Conservation (phyloP, 306 rosid species). For the Casuarina equisetifolia region DNA sequence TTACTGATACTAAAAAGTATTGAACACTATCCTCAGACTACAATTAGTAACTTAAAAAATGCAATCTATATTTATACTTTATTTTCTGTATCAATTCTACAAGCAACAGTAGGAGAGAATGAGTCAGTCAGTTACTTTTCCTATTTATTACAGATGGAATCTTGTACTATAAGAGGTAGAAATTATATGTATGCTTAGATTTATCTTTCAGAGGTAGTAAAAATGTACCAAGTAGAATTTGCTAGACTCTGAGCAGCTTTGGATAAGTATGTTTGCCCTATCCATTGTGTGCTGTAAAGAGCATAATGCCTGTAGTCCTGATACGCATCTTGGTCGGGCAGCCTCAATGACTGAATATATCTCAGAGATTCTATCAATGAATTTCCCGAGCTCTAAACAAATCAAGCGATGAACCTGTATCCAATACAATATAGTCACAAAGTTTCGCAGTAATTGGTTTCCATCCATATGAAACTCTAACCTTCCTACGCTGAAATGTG, state of each 20-base stretch:
- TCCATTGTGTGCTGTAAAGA: slow-evolving; percentile 45
- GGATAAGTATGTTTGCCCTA: slow-evolving; percentile 46
- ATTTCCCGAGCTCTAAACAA: slow-evolving; percentile 49
- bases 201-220: background rate
- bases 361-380: slow-evolving; percentile 37
- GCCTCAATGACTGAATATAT: slow-evolving; percentile 46
- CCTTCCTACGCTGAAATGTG: no score
- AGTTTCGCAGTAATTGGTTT: background rate
- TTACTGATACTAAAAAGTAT: background rate
- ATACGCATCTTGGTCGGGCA: slow-evolving; percentile 46
- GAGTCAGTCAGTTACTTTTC: background rate
- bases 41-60: background rate
- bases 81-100: background rate
- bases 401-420: slow-evolving; percentile 51
- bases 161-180: background rate
- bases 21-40: background rate
- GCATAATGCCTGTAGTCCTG: slow-evolving; percentile 48
- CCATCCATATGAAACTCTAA: no score
- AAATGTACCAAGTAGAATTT: slow-evolving; percentile 58
- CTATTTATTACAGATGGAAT: background rate
- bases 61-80: background rate
- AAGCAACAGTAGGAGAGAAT: background rate
- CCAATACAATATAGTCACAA: background rate
- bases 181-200: background rate
- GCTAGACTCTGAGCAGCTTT: slow-evolving; percentile 49